Conservation (phyloP, 2,329 filamentous ascomycete genomes). For the Stenocarpella maydis region DNA sequence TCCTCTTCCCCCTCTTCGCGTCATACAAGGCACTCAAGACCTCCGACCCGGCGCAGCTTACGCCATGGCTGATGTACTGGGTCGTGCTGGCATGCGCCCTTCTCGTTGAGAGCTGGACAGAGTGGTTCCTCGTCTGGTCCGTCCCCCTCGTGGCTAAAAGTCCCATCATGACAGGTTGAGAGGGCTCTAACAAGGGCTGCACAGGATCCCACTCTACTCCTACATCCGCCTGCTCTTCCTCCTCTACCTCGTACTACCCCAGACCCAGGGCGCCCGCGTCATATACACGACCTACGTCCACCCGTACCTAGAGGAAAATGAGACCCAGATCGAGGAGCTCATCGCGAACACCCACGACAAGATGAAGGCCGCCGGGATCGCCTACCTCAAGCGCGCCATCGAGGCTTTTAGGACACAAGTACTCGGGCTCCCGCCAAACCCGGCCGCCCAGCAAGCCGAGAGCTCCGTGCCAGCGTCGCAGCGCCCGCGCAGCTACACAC, state of each 20-base stretch:
- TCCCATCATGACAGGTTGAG: background rate
- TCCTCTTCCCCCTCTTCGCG: conserved; percentile 94
- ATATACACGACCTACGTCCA: conserved; percentile 88
- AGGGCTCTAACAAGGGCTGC: background rate
- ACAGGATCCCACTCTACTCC: conserved; percentile 88
- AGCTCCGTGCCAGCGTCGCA: conserved; percentile 48
- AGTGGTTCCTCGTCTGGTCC: conserved; percentile 85
- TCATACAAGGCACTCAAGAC: conserved; percentile 98
- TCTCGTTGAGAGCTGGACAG: conserved; percentile 85
- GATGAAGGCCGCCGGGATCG: conserved; percentile 77
- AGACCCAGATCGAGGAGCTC: conserved; percentile 87
- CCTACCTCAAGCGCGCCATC: conserved; percentile 76
- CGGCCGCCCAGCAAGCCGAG: conserved; percentile 51
- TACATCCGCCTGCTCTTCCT: conserved; percentile 89
- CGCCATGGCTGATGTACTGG: conserved; percentile 99
- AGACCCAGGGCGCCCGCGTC: conserved; percentile 89
- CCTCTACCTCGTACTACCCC: conserved; percentile 94
- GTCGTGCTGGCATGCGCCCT: conserved; percentile 85
- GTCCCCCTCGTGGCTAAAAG: conserved; percentile 32
- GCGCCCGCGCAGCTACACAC: conserved; percentile 70
- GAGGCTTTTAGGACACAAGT: conserved; percentile 78
- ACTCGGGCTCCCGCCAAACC: conserved; percentile 74
- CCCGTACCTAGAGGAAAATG: conserved; percentile 88
- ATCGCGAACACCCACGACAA: conserved; percentile 84
- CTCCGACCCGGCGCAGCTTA: conserved; percentile 85